Evolutionary conservation across 768 basidiomycete genomes (phyloP).

Genomic region (Lentinula aciculospora): DNA sequence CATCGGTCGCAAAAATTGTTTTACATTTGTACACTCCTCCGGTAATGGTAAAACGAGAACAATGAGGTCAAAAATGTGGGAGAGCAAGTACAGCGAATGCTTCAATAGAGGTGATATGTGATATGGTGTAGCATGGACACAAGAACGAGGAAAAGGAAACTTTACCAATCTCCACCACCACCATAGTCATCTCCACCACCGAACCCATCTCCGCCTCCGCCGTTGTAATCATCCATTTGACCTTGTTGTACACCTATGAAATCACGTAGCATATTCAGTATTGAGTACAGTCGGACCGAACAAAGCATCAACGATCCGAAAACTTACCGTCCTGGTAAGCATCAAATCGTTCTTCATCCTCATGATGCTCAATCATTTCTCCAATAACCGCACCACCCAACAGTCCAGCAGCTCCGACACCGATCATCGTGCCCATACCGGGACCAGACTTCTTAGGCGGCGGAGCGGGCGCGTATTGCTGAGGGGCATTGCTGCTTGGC

Average conservation of each 20-base stretch:
- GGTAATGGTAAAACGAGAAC: too few relatives aligned
- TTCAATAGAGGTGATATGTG: not conserved
- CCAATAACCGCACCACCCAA: constrained; percentile 55
- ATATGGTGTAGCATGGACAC: not conserved
- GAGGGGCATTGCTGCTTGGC: constrained; percentile 25
- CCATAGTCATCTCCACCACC: not conserved
- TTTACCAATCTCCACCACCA: constrained; percentile 3
- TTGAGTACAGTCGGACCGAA: not conserved
- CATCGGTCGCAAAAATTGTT: too few relatives aligned
- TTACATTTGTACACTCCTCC: too few relatives aligned
- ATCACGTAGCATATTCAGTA: not conserved
- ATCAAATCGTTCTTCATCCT: constrained; percentile 2
- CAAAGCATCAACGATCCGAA: not conserved
- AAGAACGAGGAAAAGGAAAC: not conserved
- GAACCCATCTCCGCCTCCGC: not conserved
- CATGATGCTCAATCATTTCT: constrained; percentile 38
- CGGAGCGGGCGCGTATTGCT: constrained; percentile 27
- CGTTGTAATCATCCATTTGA: not conserved
- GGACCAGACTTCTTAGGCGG: constrained; percentile 40
- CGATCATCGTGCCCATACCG: constrained; percentile 42
- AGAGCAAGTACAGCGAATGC: too few relatives aligned
- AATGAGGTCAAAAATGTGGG: too few relatives aligned
- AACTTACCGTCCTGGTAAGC: constrained; percentile 8
- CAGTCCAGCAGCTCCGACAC: constrained; percentile 52
- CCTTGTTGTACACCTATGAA: constrained; percentile 2